Evolutionary conservation across 345 rosid genomes (phyloP).

Genomic region (Luvunga scandens): DNA sequence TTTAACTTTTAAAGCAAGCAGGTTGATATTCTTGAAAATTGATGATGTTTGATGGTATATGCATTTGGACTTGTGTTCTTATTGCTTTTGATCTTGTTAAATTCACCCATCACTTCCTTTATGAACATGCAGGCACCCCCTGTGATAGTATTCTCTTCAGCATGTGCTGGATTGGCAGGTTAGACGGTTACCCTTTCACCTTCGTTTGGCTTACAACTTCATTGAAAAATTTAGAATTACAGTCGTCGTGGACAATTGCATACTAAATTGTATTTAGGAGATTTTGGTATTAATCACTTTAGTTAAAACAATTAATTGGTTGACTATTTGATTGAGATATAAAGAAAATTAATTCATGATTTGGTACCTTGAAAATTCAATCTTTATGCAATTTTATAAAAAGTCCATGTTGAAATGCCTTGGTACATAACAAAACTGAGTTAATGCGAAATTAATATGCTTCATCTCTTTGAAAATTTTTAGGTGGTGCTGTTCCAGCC

Average conservation of each 20-base stretch:
- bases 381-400: background rate
- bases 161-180: constrained; percentile 93
- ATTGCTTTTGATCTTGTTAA: background rate
- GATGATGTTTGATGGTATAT: background rate
- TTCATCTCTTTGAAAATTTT: constrained; percentile 12
- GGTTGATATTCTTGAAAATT: background rate
- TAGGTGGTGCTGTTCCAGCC: constrained; percentile 89
- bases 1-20: background rate
- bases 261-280: background rate
- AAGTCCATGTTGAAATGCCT: background rate
- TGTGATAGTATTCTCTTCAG: constrained; percentile 86
- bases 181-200: constrained; percentile 9
- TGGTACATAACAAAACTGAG: constrained; percentile 4
- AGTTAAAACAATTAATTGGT: background rate
- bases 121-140: constrained; percentile 78
- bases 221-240: background rate
- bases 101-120: background rate
- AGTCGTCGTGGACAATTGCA: background rate
- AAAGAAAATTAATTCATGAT: background rate
- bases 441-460: background rate
- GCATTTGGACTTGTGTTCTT: background rate
- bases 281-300: background rate
- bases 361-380: background rate
- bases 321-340: background rate
- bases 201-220: background rate